Evolutionary conservation across 257 asterid species (phyloP), one percentile per base, ranked within the genome.

Genomic region (Thymus mandschuricus): DNA sequence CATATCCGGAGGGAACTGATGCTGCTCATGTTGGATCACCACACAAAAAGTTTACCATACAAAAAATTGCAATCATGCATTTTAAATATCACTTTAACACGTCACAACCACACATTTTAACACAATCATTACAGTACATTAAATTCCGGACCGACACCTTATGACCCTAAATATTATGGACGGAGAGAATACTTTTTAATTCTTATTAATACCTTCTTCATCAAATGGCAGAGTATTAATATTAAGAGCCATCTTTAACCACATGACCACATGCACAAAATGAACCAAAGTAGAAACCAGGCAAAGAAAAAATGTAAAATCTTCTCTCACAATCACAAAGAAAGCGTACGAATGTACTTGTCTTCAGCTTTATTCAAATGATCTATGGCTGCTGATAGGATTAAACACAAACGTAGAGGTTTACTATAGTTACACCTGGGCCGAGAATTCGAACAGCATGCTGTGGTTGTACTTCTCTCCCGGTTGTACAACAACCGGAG

Each of bases 371-470:
- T 6, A 64, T 27, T 35, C 28, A 10, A 3, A 6, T 13, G 12
- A 30, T 48, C 64, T 0, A 57, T 15, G 43, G 8, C 5, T 13
- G 10, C 31, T 21, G 34, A 31, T 8, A 21, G 44, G 60, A 51
- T 41, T 6, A 45, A 30, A 38, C 44, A 3, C 6, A 38, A 52
- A 9, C 71, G 21, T 6, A 34, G 43, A 5, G 61, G 54, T 21
- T 34, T 9, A 13, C 6, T 6, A 8, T 6, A 50, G 15, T 4
- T n/a, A 68, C 34, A 70, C 78, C 74, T 86, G 88, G 50, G 80
- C 72, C 3, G 96, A 90, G 75, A 92, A 95, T 71, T 95, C 98
- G 65, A 69, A 92, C 79, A 95, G 29, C 97, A 95, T 95, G 76
- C 81, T 88, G 66, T 95, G 99, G 75, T 72, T 81, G 77, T 95